These are phyloP conservation scores for Ophiocytium majus DNA, from an alignment of 352 stramenopile genomes.

Conservation along the genomic window DNA sequence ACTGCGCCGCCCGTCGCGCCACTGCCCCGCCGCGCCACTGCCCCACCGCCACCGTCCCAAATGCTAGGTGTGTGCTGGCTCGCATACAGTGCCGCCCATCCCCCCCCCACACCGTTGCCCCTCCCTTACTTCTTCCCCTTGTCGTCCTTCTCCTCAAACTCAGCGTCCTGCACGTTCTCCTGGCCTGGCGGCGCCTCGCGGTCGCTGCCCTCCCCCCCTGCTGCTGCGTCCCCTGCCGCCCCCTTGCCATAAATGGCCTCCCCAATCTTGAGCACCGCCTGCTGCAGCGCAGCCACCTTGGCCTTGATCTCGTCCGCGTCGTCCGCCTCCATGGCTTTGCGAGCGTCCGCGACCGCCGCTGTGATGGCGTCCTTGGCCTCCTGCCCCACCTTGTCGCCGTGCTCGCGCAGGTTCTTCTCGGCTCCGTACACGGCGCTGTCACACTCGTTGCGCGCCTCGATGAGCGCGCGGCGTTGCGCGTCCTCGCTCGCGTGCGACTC, in stretches of 20 bases:
- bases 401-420: constrained; percentile 78
- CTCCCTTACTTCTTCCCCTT: constrained; percentile 70
- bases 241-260: constrained; percentile 93
- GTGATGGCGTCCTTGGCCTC: constrained; percentile 86
- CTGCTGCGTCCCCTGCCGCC: constrained; percentile 39
- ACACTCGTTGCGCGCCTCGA: constrained; percentile 94
- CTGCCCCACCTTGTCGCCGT: constrained; percentile 88
- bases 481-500: constrained; percentile 90
- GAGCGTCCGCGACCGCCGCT: constrained; percentile 82
- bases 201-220: constrained; percentile 56
- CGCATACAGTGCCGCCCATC: too few species aligned
- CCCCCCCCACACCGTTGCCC: too few species aligned
- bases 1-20: too few species aligned
- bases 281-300: constrained; percentile 81
- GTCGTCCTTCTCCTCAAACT: constrained; percentile 91
- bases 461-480: constrained; percentile 86
- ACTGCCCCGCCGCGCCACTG: too few species aligned
- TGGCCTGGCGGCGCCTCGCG: constrained; percentile 62
- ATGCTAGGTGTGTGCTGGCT: too few species aligned
- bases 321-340: constrained; percentile 73
- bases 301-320: constrained; percentile 86
- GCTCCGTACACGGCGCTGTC: constrained; percentile 87
- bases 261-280: constrained; percentile 93
- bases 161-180: constrained; percentile 83
- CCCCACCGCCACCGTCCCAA: too few species aligned